Evolutionary conservation across 495 filamentous ascomycete genomes (phyloP).

Genomic region (Venustampulla echinocandica): DNA sequence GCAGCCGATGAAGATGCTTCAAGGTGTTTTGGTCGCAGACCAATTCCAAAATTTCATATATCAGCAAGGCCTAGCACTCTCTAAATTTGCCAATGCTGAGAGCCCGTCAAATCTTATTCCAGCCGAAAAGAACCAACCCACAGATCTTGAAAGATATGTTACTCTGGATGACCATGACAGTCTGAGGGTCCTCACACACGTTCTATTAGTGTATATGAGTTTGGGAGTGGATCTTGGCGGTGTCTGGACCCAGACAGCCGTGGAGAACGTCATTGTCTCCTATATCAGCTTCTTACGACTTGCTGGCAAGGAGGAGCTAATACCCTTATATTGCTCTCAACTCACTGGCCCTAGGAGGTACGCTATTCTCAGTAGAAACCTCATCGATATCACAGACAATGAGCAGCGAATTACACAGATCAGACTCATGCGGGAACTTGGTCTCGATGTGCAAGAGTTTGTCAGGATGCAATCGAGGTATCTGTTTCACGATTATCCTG

Average conservation of each 20-base stretch:
- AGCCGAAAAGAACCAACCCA: slow-evolving; percentile 16
- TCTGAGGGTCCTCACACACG: slow-evolving; percentile 54
- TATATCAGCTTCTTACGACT: slow-evolving; percentile 74
- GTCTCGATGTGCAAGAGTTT: slow-evolving; percentile 40
- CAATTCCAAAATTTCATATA: slow-evolving; percentile 46
- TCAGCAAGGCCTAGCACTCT: slow-evolving; percentile 49
- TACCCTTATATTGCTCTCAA: slow-evolving; percentile 80
- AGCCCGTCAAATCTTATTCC: slow-evolving; percentile 42
- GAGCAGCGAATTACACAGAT: slow-evolving; percentile 47
- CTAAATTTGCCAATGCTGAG: slow-evolving; percentile 41
- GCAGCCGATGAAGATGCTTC: slow-evolving; percentile 54
- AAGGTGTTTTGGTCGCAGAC: slow-evolving; percentile 55
- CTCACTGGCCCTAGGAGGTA: slow-evolving; percentile 44
- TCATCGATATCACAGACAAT: slow-evolving; percentile 42
- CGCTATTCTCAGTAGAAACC: slow-evolving; percentile 45
- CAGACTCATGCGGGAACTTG: slow-evolving; percentile 50
- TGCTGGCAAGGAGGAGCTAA: slow-evolving; percentile 58
- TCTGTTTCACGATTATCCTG: slow-evolving; percentile 38
- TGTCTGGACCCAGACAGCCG: slow-evolving; percentile 18
- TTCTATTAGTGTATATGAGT: slow-evolving; percentile 39
- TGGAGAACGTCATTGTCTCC: slow-evolving; percentile 61
- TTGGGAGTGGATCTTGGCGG: slow-evolving; percentile 30
- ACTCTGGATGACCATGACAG: slow-evolving; percentile 44
- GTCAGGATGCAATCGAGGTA: slow-evolving; percentile 45
- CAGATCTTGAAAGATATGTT: slow-evolving; percentile 33